These are phyloP conservation scores for Alisma plantagoaquatica DNA, from an alignment of 106 monocot species.

Conservation along the genomic window DNA sequence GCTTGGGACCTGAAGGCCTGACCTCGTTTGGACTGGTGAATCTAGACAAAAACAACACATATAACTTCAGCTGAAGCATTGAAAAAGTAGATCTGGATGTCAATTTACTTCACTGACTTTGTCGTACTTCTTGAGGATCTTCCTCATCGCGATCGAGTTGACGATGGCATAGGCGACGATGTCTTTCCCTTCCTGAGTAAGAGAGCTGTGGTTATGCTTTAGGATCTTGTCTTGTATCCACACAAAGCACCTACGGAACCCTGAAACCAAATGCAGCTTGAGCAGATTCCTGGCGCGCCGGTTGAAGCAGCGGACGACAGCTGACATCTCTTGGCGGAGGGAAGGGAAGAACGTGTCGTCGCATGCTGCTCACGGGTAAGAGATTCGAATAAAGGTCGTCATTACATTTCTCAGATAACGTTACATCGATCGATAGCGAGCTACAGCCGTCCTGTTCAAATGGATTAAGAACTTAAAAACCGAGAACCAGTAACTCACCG, in stretches of 20 bases:
- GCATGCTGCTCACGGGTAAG: slow-evolving; percentile 50
- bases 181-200: slow-evolving; percentile 56
- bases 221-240: slow-evolving; percentile 27
- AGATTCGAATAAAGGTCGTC: no score
- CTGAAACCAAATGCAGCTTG: slow-evolving; percentile 58
- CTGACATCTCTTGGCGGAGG: slow-evolving; percentile 63
- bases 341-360: slow-evolving; percentile 79
- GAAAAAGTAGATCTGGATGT: background rate
- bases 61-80: background rate
- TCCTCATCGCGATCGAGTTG: slow-evolving; percentile 68
- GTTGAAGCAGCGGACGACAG: slow-evolving; percentile 66
- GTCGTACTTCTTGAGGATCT: slow-evolving; percentile 86
- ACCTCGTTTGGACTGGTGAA: slow-evolving; percentile 77
- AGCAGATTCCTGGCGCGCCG: slow-evolving; percentile 50
- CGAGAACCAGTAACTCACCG: no score
- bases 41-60: slow-evolving; percentile 17
- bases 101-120: slow-evolving; percentile 29
- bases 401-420: no score
- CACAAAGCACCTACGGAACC: slow-evolving; percentile 38
- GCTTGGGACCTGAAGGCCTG: slow-evolving; percentile 58
- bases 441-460: background rate
- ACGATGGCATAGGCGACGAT: slow-evolving; percentile 75
- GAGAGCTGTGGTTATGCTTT: slow-evolving; percentile 2
- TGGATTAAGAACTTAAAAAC: background rate
- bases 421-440: background rate